Percentiles rank a stretch among this genome's conserved stretches.
Evolutionary conservation across 164 flowering plant species (phyloP).

Genomic region (Kingdonia uniflora): DNA sequence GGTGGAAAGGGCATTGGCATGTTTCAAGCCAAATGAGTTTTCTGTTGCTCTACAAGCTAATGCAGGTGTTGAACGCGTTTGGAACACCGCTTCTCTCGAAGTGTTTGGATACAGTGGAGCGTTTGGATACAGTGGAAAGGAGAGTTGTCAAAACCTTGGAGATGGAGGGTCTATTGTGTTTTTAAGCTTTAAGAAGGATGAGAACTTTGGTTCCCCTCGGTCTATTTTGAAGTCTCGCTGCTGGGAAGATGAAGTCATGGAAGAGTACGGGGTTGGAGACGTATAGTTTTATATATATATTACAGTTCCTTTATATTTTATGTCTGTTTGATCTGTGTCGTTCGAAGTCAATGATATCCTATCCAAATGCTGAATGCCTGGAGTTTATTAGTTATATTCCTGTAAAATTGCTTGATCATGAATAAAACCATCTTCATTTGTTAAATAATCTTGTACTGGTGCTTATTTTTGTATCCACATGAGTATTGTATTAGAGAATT

Average conservation of each 20-base stretch:
- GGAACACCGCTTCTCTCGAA: slow-evolving; percentile 13
- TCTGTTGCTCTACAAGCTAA: slow-evolving; percentile 50
- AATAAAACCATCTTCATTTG: no score
- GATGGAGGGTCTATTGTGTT: slow-evolving; percentile 32
- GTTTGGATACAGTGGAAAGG: slow-evolving; percentile 17
- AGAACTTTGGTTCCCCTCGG: slow-evolving; percentile 26
- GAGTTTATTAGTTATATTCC: no score
- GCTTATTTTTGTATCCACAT: no score
- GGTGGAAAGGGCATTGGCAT: slow-evolving; percentile 54
- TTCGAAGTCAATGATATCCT: no score
- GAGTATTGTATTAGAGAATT: no score
- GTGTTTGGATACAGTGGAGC: slow-evolving; percentile 42
- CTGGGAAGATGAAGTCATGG: slow-evolving; percentile 29
- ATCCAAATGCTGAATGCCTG: no score
- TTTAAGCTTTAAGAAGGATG: slow-evolving; percentile 27
- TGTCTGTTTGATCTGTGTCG: no score
- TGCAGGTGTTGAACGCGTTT: slow-evolving; percentile 1
- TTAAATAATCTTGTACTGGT: no score
- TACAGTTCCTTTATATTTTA: no score
- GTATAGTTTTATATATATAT: no score
- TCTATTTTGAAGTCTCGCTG: slow-evolving; percentile 32
- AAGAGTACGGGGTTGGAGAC: no score
- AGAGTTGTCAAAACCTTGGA: slow-evolving; percentile 26
- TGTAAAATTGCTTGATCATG: no score
- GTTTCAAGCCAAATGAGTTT: slow-evolving; percentile 62